A percentile compares a stretch with the other conserved stretches of the same genome.
Evolutionary conservation across 257 asterid species (phyloP).

Genomic region (Solanum paucissectum): DNA sequence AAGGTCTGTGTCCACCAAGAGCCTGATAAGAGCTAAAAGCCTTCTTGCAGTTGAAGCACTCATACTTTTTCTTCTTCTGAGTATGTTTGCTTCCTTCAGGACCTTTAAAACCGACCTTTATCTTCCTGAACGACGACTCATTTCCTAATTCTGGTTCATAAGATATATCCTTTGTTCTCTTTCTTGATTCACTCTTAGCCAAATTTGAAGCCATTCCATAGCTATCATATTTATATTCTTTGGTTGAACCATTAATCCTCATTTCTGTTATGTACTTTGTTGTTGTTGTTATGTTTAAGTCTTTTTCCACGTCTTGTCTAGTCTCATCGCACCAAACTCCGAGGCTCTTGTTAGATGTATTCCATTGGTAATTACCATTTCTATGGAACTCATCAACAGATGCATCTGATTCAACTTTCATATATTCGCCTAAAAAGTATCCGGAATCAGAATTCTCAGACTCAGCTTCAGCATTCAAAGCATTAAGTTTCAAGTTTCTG

Average conservation of each 20-base stretch:
- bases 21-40: slow-evolving; percentile 81
- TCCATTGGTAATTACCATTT: slow-evolving; percentile 9
- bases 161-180: slow-evolving; percentile 19
- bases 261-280: slow-evolving; percentile 24
- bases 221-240: slow-evolving; percentile 17
- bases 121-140: slow-evolving; percentile 17
- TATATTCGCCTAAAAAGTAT: slow-evolving; percentile 69
- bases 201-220: slow-evolving; percentile 11
- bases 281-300: slow-evolving; percentile 17
- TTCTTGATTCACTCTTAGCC: slow-evolving; percentile 29
- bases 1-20: slow-evolving; percentile 93
- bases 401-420: slow-evolving; percentile 62
- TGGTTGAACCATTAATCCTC: slow-evolving; percentile 1
- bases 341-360: slow-evolving; percentile 8
- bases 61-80: slow-evolving; percentile 54
- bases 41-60: slow-evolving; percentile 83
- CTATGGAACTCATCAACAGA: slow-evolving; percentile 38
- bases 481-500: slow-evolving; percentile 20
- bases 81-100: slow-evolving; percentile 16
- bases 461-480: slow-evolving; percentile 25
- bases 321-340: slow-evolving; percentile 19
- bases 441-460: slow-evolving; percentile 74
- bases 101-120: slow-evolving; percentile 20
- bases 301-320: slow-evolving; percentile 15
- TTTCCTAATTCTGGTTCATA: slow-evolving; percentile 19